Evolutionary conservation across 169 alveolate genomes (phyloP).

Genomic region (Eimeria necatrix): DNA sequence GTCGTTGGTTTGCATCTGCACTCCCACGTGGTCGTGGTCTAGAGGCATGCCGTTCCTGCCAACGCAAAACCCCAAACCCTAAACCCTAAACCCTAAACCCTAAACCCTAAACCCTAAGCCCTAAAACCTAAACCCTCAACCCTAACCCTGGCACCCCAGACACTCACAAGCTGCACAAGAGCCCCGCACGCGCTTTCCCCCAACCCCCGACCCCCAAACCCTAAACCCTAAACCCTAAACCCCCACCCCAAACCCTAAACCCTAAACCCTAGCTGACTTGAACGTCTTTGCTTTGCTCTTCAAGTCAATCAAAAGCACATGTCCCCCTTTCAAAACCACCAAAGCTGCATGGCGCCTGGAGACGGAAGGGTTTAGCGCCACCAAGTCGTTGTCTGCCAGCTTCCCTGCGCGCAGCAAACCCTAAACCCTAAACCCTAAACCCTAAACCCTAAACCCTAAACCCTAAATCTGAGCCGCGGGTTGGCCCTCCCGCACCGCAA

Average conservation of each 20-base stretch:
- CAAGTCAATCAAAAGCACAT: constrained; percentile 68
- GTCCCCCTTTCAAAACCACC: constrained; percentile 78
- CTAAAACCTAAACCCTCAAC: neutral
- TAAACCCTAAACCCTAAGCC: constrained; percentile 44
- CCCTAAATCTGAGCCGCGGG: neutral
- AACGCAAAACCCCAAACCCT: neutral
- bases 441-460: constrained; percentile 50
- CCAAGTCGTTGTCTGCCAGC: constrained; percentile 82
- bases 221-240: constrained; percentile 43
- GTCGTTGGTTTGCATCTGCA: constrained; percentile 69
- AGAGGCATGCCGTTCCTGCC: constrained; percentile 78
- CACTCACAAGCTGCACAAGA: neutral
- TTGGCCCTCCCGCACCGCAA: no score
- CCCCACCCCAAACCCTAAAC: constrained; percentile 37
- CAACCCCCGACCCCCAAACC: neutral
- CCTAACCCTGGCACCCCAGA: neutral
- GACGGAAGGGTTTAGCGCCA: constrained; percentile 81
- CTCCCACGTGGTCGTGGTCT: constrained; percentile 77
- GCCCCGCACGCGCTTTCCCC: neutral
- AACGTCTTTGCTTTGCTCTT: constrained; percentile 81
- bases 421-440: constrained; percentile 58
- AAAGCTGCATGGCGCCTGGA: constrained; percentile 77
- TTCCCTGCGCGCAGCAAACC: constrained; percentile 65
- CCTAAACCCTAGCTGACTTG: constrained; percentile 60
- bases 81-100: constrained; percentile 54